Evolutionary conservation across 2,329 filamentous ascomycete genomes (phyloP).

Genomic region (Colletotrichum agaves): DNA sequence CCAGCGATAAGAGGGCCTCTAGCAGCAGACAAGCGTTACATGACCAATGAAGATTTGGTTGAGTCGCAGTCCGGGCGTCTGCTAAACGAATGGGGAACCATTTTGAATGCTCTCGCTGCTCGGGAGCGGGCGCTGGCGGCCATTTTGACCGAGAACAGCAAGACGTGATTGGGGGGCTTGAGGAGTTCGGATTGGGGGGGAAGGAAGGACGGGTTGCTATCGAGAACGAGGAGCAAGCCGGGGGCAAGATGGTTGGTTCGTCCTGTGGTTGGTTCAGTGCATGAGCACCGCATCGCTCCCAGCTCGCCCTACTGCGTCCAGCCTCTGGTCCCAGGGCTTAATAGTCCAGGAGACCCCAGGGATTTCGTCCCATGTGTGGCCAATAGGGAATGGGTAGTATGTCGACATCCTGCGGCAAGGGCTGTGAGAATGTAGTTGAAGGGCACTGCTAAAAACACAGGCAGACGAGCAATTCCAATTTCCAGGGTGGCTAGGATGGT

Average conservation of each 20-base stretch:
- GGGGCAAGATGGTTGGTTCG: constrained; percentile 20
- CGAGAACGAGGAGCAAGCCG: constrained; percentile 16
- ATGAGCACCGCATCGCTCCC: constrained; percentile 5
- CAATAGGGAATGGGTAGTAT: constrained; percentile 1
- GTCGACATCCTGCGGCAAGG: constrained; percentile 25
- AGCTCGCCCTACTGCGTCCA: constrained; percentile 21
- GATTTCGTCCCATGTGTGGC: constrained; percentile 25
- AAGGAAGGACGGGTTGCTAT: constrained; percentile 16
- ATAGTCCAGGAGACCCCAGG: constrained; percentile 13
- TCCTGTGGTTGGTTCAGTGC: constrained; percentile 25
- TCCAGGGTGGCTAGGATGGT: constrained; percentile 35
- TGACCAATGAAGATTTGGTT: constrained; percentile 31
- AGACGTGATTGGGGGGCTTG: constrained; percentile 13
- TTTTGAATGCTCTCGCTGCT: constrained; percentile 20
- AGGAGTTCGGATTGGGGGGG: constrained; percentile 12
- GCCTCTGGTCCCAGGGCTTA: constrained; percentile 14
- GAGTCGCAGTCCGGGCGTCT: constrained; percentile 31
- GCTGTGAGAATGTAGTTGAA: constrained; percentile 30
- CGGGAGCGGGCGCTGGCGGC: constrained; percentile 34
- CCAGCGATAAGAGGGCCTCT: constrained; percentile 34
- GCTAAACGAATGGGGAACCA: constrained; percentile 33
- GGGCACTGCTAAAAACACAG: not conserved
- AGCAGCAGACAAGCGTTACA: constrained; percentile 29
- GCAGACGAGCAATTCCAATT: constrained; percentile 33
- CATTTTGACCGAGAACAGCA: constrained; percentile 34